Conservation (phyloP, 768 basidiomycete species). For the Podaxis sp. region DNA sequence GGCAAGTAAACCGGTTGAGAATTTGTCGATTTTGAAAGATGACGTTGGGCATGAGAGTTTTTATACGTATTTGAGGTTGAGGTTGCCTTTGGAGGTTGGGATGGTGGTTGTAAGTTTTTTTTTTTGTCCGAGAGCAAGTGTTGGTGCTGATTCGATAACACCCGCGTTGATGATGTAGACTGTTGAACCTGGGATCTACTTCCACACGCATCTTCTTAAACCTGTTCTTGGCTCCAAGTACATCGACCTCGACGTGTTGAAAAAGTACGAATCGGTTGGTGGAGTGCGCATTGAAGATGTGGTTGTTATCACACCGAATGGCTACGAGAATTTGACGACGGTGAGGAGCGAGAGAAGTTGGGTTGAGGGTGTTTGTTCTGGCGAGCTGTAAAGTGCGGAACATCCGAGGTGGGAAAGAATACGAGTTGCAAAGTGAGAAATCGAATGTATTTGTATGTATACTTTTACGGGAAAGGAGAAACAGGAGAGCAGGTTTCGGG, state of each 20-base stretch:
- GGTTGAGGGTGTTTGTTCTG: constrained; percentile 81
- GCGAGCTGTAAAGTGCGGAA: constrained; percentile 27
- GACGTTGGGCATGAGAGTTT: constrained; percentile 54
- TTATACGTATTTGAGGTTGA: constrained; percentile 76
- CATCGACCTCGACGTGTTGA: constrained; percentile 67
- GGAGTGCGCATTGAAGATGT: constrained; percentile 95
- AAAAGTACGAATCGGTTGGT: constrained; percentile 75
- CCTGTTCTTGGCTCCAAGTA: constrained; percentile 56
- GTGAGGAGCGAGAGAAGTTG: constrained; percentile 79
- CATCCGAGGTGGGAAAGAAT: too few species aligned
- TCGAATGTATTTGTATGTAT: not conserved
- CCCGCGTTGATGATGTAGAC: constrained; percentile 42
- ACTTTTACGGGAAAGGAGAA: not conserved
- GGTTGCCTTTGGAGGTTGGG: constrained; percentile 63
- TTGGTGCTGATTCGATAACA: not conserved
- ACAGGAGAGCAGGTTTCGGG: too few species aligned
- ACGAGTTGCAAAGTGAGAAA: not conserved
- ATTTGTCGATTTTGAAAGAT: constrained; percentile 41
- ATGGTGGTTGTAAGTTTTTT: constrained; percentile 78
- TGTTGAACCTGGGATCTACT: constrained; percentile 88
- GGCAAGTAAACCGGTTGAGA: constrained; percentile 68
- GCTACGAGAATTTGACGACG: constrained; percentile 82
- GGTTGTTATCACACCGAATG: constrained; percentile 67
- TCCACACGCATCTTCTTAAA: constrained; percentile 73
- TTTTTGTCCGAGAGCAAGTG: too few species aligned